Percentiles rank a stretch among this genome's conserved stretches.
Evolutionary conservation across 2,329 filamentous ascomycete genomes (phyloP).

Genomic region (Botrytis galanthina): DNA sequence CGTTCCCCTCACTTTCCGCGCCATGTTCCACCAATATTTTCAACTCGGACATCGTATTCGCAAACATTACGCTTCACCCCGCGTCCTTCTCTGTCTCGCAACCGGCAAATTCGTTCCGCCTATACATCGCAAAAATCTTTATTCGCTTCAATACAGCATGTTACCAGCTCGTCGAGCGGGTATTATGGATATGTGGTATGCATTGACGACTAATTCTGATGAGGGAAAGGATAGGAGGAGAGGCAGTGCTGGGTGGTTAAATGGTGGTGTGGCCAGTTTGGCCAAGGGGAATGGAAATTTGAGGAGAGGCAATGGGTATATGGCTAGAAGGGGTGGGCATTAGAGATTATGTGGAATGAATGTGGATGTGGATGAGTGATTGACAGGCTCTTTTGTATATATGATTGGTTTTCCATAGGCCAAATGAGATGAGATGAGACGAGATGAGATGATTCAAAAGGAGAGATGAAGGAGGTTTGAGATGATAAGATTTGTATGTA

Average conservation of each 20-base stretch:
- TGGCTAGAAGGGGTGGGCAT: slow-evolving; percentile 17
- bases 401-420: slow-evolving; percentile 1
- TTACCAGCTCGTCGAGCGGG: slow-evolving; percentile 77
- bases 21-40: slow-evolving; percentile 97
- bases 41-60: slow-evolving; percentile 88
- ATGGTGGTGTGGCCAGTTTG: slow-evolving; percentile 6
- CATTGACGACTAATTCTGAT: slow-evolving; percentile 30
- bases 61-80: slow-evolving; percentile 90
- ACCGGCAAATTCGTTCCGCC: slow-evolving; percentile 93
- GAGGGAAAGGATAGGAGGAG: slow-evolving; percentile 23
- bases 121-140: slow-evolving; percentile 90
- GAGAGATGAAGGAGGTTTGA: background rate
- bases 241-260: slow-evolving; percentile 16
- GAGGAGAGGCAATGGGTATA: slow-evolving; percentile 19
- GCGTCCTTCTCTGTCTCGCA: slow-evolving; percentile 81
- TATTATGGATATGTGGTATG: slow-evolving; percentile 78
- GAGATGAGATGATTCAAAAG: background rate
- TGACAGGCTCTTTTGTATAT: slow-evolving; percentile 17
- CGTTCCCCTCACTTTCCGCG: slow-evolving; percentile 82
- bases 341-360: background rate
- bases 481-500: slow-evolving; percentile 9
- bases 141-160: slow-evolving; percentile 98
- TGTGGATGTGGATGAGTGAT: background rate
- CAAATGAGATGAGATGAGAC: background rate
- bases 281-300: slow-evolving; percentile 10